Evolutionary conservation across 441 rosid species (phyloP), one percentile per base, ranked within the genome.

Genomic region (Erysimum cheiri): DNA sequence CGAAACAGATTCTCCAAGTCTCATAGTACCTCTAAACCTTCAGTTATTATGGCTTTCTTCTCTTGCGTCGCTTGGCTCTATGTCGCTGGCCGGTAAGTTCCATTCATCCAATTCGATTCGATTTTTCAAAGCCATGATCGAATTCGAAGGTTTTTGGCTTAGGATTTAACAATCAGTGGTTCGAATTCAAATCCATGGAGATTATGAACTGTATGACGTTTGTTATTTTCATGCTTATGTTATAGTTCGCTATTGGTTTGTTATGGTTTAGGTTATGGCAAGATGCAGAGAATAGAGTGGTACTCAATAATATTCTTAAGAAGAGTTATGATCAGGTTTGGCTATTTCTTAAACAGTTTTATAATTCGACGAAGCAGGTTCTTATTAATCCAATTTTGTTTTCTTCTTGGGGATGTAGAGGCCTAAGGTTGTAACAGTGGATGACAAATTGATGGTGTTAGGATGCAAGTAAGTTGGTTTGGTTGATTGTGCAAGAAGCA

Each of bases 1-100:
- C 81, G 94, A 73, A 65, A 88, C 77, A 84, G 96, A 79, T 86
- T 87, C 80, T 87, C 92, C 61, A 94, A 85, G 90, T 74, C 86
- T 26, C 64, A 72, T 12, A 89, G 81, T 72, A 77, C 87, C 10
- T 91, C 97, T 3, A 92, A 81, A 52, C 91, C 96, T 0, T 92
- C 98, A 14, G 77, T 90, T 24, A 64, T 88, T 28, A 60, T 91
- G 83, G 96, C 93, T 64, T 88, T 94, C 84, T 87, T 90, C 87
- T 94, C 98, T 67, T 94, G 97, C 76, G 64, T 94, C 44, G 98
- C 97, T 78, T 91, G 98, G 97, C 97, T 94, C 67, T 94, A 94
- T 63, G 96, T 91, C 64, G 98, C 97, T 52, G 98, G 97, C 74
- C 83, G 98, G 98, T 89, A 52, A 22, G 24, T 22, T 22, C 24